Conservation (phyloP, 768 basidiomycete genomes). For the Imleria badia region DNA sequence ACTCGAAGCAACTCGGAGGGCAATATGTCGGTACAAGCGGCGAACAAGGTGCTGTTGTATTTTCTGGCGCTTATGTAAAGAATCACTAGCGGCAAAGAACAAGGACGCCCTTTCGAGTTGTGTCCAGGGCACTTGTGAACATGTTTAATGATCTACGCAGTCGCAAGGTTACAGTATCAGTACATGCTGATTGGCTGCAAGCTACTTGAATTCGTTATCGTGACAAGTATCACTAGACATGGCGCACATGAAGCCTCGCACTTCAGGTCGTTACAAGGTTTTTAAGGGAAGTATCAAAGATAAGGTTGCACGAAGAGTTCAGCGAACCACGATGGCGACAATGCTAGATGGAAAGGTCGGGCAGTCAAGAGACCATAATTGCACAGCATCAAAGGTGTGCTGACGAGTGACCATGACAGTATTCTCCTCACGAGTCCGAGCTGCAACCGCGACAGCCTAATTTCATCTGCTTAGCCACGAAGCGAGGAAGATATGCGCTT, state of each 20-base stretch:
- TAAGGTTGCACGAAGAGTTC: not conserved
- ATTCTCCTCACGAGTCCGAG: slow-evolving; percentile 64
- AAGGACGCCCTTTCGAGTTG: not conserved
- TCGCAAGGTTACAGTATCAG: not conserved
- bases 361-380: not conserved
- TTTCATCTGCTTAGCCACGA: slow-evolving; percentile 13
- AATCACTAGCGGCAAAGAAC: slow-evolving; percentile 1
- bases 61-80: not conserved
- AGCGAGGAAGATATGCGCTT: not conserved
- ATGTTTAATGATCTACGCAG: too few relatives aligned
- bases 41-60: slow-evolving; percentile 29
- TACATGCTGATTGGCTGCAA: not conserved
- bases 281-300: not conserved
- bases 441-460: slow-evolving; percentile 89
- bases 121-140: too few relatives aligned
- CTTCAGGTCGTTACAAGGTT: not conserved
- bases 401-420: not conserved
- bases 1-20: not conserved
- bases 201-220: not conserved
- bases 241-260: not conserved
- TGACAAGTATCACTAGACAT: not conserved
- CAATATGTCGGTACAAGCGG: not conserved
- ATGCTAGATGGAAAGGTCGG: not conserved
- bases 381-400: not conserved
- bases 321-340: not conserved